A percentile compares a stretch with the other conserved stretches of the same genome.
Conservation (phyloP, 108 stramenopile species). For the Mediolabrus comicus region DNA sequence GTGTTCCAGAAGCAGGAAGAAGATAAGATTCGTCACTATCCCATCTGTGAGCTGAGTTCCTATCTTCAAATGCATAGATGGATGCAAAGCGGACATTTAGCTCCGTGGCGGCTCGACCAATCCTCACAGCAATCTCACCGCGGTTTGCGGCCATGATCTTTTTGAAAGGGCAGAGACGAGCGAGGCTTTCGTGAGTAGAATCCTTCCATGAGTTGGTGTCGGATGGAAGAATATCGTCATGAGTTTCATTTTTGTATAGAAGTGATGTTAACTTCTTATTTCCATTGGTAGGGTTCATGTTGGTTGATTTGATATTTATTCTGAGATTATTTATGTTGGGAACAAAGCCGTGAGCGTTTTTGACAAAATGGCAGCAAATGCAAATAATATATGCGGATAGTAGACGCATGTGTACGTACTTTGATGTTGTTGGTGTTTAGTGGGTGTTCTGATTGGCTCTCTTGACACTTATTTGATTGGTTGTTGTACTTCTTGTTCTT, state of each 20-base stretch:
- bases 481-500: too few species aligned
- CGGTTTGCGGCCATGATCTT: slow-evolving; percentile 44
- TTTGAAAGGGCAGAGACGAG: slow-evolving; percentile 28
- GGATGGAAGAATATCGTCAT: background rate
- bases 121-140: slow-evolving; percentile 36
- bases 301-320: background rate
- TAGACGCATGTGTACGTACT: too few species aligned
- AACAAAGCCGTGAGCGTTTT: too few species aligned
- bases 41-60: slow-evolving; percentile 40
- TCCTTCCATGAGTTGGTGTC: background rate
- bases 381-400: too few species aligned
- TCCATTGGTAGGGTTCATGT: background rate
- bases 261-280: background rate
- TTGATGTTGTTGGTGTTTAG: too few species aligned
- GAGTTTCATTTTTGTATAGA: background rate
- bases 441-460: too few species aligned
- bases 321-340: too few species aligned
- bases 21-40: slow-evolving; percentile 42
- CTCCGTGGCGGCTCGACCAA: slow-evolving; percentile 38
- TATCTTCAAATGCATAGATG: slow-evolving; percentile 43
- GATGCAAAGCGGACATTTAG: slow-evolving; percentile 35
- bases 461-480: too few species aligned
- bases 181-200: background rate
- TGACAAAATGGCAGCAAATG: too few species aligned
- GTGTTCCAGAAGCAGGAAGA: slow-evolving; percentile 42